Percentiles rank a stretch among this genome's conserved stretches.
Conservation (phyloP, 495 filamentous ascomycete species). For the Penicillium turbatum region DNA sequence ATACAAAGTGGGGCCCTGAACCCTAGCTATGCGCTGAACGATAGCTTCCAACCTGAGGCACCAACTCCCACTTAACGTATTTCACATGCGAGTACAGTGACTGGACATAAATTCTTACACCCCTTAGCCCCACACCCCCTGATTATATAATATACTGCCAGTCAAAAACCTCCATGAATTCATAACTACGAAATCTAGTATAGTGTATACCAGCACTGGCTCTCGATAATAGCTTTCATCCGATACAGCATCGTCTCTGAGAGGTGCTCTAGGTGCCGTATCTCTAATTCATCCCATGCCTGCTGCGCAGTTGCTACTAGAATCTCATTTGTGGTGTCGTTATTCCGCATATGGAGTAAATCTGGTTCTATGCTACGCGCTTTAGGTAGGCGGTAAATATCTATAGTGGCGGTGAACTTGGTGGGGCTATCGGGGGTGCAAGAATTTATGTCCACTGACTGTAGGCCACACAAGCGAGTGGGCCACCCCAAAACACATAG, state of each 20-base stretch:
- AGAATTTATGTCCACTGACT: no score
- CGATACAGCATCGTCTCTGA: slow-evolving; percentile 1
- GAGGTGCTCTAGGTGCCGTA: background rate
- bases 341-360: slow-evolving; percentile 7
- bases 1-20: no score
- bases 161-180: background rate
- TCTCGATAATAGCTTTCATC: slow-evolving; percentile 2
- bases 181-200: background rate
- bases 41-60: no score
- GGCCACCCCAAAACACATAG: no score
- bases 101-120: background rate
- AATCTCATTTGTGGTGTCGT: slow-evolving; percentile 2
- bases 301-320: slow-evolving; percentile 5
- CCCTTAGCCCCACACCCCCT: background rate
- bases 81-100: no score
- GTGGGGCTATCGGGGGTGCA: no score
- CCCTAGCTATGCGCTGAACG: no score
- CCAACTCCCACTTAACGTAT: no score
- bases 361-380: no score
- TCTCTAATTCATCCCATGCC: background rate
- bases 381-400: no score
- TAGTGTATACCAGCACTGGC: background rate
- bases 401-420: no score
- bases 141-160: background rate
- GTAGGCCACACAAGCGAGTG: no score